Conservation (phyloP, 2,329 filamentous ascomycete genomes). For the Aspergillus puulaauensis region DNA sequence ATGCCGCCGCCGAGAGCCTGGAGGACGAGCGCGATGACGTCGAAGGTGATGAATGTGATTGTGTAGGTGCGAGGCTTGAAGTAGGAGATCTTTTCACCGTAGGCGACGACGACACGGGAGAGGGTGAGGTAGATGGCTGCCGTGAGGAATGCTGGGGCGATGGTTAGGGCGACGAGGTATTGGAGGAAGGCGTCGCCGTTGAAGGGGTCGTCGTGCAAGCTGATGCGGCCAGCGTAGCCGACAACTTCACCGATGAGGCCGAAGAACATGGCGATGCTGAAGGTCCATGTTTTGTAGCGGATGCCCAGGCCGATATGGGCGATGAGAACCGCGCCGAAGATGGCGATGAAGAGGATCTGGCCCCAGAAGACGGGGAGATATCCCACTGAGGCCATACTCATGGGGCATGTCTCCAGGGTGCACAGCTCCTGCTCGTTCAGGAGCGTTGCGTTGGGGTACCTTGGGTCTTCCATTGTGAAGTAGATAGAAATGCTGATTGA, state of each 20-base stretch:
- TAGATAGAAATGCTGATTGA: too few species aligned
- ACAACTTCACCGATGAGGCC: conserved; percentile 58
- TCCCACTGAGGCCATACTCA: conserved; percentile 45
- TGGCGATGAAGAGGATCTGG: conserved; percentile 52
- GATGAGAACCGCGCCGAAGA: conserved; percentile 50
- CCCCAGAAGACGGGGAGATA: conserved; percentile 56
- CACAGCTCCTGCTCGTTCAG: conserved; percentile 25
- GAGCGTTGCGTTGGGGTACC: conserved; percentile 2
- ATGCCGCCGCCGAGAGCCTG: conserved; percentile 53
- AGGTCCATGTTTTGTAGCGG: conserved; percentile 51
- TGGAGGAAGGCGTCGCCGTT: conserved; percentile 43
- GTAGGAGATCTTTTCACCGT: conserved; percentile 32
- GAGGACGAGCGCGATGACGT: conserved; percentile 60
- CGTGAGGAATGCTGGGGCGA: conserved; percentile 64
- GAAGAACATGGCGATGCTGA: conserved; percentile 53
- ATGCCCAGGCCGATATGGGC: conserved; percentile 44
- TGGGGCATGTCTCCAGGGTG: conserved; percentile 37
- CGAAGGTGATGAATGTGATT: conserved; percentile 60
- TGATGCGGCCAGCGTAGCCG: conserved; percentile 60
- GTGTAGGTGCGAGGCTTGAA: conserved; percentile 35
- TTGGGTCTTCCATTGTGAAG: not conserved
- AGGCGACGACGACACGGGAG: conserved; percentile 32
- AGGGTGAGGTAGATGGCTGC: conserved; percentile 63
- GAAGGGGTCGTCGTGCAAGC: conserved; percentile 54
- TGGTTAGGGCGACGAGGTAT: conserved; percentile 62